phyloP scores from a whole-genome alignment of 1,139 yeast genomes.

The Yamadazyma oceani region DNA sequence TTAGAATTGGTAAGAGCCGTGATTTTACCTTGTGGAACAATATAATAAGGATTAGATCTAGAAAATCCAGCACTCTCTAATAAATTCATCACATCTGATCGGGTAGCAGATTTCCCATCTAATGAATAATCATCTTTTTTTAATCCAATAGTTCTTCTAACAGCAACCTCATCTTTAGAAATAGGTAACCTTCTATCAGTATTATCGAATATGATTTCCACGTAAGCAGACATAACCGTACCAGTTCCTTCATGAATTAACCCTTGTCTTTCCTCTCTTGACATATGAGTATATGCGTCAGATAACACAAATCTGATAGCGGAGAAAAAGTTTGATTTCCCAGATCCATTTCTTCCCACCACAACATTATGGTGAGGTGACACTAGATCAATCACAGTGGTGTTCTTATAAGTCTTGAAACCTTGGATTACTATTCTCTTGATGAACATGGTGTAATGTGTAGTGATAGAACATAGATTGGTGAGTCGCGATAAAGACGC shows the following conservation, averaged over 20 bases:
- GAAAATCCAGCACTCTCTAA: conserved; percentile 94
- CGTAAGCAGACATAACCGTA: conserved; percentile 90
- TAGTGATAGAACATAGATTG: no score
- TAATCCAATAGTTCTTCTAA: conserved; percentile 87
- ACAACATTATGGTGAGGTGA: conserved; percentile 87
- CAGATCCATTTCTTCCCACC: conserved; percentile 95
- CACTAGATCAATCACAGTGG: conserved; percentile 72
- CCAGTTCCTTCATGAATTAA: conserved; percentile 90
- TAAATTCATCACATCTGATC: conserved; percentile 78
- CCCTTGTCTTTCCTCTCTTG: conserved; percentile 87
- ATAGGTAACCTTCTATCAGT: conserved; percentile 73
- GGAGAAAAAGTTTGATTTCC: conserved; percentile 93
- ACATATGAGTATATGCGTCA: conserved; percentile 85
- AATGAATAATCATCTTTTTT: conserved; percentile 88
- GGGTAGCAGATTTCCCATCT: conserved; percentile 75
- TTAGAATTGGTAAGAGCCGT: conserved; percentile 85
- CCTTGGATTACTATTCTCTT: conserved; percentile 75
- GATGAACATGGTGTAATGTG: conserved; percentile 33
- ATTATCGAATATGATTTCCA: conserved; percentile 86
- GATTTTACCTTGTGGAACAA: conserved; percentile 95
- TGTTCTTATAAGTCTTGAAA: conserved; percentile 88
- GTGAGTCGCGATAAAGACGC: conserved; percentile 8
- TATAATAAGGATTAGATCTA: conserved; percentile 87
- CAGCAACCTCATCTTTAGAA: conserved; percentile 63
- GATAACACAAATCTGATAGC: conserved; percentile 92